These are phyloP conservation scores for Phytophthora boehmeriae DNA, from an alignment of 352 stramenopile species.

Conservation along the genomic window DNA sequence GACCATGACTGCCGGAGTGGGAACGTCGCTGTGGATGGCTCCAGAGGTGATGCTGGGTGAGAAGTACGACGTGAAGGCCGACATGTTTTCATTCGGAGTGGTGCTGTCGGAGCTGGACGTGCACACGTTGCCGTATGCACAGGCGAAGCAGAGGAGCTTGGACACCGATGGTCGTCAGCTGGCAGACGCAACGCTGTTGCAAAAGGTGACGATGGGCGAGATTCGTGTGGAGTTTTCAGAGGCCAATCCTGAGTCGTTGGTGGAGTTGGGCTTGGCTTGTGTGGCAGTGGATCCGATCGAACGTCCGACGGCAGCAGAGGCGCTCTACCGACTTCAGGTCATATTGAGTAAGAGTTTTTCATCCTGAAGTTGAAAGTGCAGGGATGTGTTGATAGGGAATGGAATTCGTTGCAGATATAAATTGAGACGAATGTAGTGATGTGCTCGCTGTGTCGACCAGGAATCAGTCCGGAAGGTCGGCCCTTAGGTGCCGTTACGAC, in stretches of 20 bases:
- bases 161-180: conserved; percentile 7
- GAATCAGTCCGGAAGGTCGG: no score
- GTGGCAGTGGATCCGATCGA: conserved; percentile 21
- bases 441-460: no score
- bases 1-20: conserved; percentile 26
- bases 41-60: conserved; percentile 25
- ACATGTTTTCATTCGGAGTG: conserved; percentile 32
- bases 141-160: conserved; percentile 32
- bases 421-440: no score
- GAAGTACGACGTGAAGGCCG: conserved; percentile 17
- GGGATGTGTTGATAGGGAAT: no score
- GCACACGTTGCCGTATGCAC: conserved; percentile 48
- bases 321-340: conserved; percentile 26
- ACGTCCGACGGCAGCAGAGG: conserved; percentile 25
- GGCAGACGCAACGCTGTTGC: conserved; percentile 14
- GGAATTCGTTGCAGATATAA: no score
- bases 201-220: conserved; percentile 18
- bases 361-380: no score
- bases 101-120: conserved; percentile 52
- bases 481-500: no score
- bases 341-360: conserved; percentile 2
- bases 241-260: conserved; percentile 15
- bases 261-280: conserved; percentile 20
- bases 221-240: conserved; percentile 22
- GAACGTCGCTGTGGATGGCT: conserved; percentile 24